Conservation (phyloP, 192 early-diverging fungal species). For the Entomortierella chlamydospora region DNA sequence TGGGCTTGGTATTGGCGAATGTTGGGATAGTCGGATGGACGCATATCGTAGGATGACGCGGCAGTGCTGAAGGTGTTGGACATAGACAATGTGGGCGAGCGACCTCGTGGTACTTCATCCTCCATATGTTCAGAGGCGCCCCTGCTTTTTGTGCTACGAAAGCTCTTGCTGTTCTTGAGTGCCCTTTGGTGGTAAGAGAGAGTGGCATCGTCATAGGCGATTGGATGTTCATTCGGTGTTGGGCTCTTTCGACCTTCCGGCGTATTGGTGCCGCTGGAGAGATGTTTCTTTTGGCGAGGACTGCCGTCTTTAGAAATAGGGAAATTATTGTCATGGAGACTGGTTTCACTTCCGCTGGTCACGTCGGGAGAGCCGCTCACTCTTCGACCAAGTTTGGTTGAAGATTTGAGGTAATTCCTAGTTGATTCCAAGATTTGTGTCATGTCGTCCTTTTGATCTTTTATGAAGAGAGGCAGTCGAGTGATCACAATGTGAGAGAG, state of each 20-base stretch:
- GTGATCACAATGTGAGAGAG: too few species aligned
- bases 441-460: constrained; percentile 9
- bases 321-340: constrained; percentile 1
- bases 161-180: constrained; percentile 27
- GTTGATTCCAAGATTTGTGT: constrained; percentile 41
- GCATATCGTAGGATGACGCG: constrained; percentile 21
- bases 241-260: constrained; percentile 2
- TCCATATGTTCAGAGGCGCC: constrained; percentile 39
- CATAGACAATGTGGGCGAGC: constrained; percentile 38
- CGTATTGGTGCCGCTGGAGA: too few species aligned
- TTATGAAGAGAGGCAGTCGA: too few species aligned
- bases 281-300: constrained; percentile 16
- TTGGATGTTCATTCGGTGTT: neutral
- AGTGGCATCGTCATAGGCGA: neutral
- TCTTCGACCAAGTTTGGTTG: constrained; percentile 29
- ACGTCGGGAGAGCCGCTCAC: constrained; percentile 39
- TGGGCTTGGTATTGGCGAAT: constrained; percentile 30
- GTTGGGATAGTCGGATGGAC: constrained; percentile 26
- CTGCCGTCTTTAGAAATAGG: neutral
- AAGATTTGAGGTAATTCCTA: constrained; percentile 38
- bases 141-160: constrained; percentile 8
- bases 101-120: constrained; percentile 38
- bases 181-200: too few species aligned
- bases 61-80: constrained; percentile 37
- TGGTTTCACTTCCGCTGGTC: constrained; percentile 22